Evolutionary conservation across 805 yeast genomes (phyloP).

Genomic region (Limtongia smithiae): DNA sequence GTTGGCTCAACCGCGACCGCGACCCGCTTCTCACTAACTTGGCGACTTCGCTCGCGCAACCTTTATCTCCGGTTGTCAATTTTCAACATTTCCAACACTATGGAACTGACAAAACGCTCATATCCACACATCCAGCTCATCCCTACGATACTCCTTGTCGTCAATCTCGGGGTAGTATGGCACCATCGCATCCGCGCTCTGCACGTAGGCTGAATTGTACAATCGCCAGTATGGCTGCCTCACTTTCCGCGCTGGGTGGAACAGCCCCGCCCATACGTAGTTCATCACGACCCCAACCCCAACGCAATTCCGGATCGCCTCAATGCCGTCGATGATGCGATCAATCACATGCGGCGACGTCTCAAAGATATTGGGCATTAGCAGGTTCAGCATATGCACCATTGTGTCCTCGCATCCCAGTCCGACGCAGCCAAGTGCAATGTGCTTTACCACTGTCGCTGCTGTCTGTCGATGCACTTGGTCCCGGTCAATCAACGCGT

Average conservation of each 20-base stretch:
- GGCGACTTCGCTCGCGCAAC: too few species aligned
- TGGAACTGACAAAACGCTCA: conserved; percentile 11
- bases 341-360: conserved; percentile 92
- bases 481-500: conserved; percentile 86
- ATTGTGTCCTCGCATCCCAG: conserved; percentile 76
- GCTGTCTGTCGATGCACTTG: conserved; percentile 95
- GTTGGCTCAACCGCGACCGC: too few species aligned
- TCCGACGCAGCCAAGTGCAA: conserved; percentile 77
- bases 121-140: conserved; percentile 50
- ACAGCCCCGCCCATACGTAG: conserved; percentile 82
- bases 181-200: conserved; percentile 67
- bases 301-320: conserved; percentile 62
- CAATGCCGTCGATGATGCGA: conserved; percentile 76
- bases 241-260: conserved; percentile 89
- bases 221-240: conserved; percentile 81
- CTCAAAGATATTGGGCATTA: conserved; percentile 87
- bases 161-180: conserved; percentile 75
- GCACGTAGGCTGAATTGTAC: conserved; percentile 72
- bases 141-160: conserved; percentile 39
- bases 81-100: not conserved
- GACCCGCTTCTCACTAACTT: too few species aligned
- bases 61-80: too few species aligned
- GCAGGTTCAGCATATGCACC: conserved; percentile 71
- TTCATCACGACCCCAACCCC: conserved; percentile 75
- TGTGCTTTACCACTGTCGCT: conserved; percentile 75